Conservation (phyloP, 345 rosid species). For the Gossypium turneri region DNA sequence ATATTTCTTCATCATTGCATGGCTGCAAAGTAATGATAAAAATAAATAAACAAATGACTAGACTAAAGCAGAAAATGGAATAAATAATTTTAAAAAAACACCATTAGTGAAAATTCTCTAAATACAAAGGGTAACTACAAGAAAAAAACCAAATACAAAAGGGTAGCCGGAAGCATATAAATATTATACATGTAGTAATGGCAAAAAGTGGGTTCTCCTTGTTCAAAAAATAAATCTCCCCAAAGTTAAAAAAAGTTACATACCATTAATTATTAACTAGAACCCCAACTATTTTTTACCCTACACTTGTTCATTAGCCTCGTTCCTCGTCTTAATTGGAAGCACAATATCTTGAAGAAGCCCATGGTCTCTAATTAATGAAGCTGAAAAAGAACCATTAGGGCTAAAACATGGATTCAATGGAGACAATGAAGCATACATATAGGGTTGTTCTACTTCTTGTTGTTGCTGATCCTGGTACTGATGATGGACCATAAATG, state of each 20-base stretch:
- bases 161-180: background rate
- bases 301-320: slow-evolving; percentile 31
- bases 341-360: slow-evolving; percentile 88
- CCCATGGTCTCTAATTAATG: slow-evolving; percentile 60
- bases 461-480: slow-evolving; percentile 18
- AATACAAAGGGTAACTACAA: slow-evolving; percentile 25
- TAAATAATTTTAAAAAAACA: slow-evolving; percentile 6
- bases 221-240: slow-evolving; percentile 8
- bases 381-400: slow-evolving; percentile 18
- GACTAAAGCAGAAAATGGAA: background rate
- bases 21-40: background rate
- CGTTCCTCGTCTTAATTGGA: slow-evolving; percentile 58
- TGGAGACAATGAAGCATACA: slow-evolving; percentile 34
- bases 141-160: background rate
- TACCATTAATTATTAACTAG: slow-evolving; percentile 22
- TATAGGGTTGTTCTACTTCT: slow-evolving; percentile 21
- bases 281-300: background rate
- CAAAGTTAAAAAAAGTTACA: slow-evolving; percentile 24
- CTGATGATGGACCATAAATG: slow-evolving; percentile 47
- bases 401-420: slow-evolving; percentile 21
- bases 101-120: slow-evolving; percentile 11
- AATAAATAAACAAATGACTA: background rate
- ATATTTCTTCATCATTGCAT: background rate
- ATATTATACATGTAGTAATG: background rate
- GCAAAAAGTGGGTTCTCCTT: slow-evolving; percentile 18